Percentiles rank a stretch among this genome's conserved stretches.
These are phyloP conservation scores for Fusarium domesticum DNA, from an alignment of 2,329 filamentous ascomycete genomes.

Conservation along the genomic window DNA sequence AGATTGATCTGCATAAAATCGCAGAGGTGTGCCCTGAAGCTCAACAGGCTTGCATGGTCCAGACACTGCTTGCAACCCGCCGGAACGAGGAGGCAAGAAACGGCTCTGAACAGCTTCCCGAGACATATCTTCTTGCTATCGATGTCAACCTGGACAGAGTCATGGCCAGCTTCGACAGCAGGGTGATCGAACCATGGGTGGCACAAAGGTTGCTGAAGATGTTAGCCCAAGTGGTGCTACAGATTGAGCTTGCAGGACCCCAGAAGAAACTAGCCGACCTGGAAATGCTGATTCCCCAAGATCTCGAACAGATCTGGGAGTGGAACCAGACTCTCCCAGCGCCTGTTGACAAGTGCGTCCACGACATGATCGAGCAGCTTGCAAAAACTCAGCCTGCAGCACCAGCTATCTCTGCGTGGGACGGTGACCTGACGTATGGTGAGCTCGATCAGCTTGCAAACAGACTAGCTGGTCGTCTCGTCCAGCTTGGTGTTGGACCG, in stretches of 20 bases:
- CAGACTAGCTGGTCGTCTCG: slow-evolving; percentile 5
- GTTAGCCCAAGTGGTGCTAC: slow-evolving; percentile 1
- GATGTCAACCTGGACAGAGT: neutral
- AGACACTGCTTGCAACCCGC: slow-evolving; percentile 31
- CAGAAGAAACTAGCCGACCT: neutral
- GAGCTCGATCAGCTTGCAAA: slow-evolving; percentile 9
- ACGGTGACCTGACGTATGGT: slow-evolving; percentile 23
- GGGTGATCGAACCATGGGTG: neutral
- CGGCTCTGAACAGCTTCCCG: neutral
- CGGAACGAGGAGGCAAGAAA: neutral
- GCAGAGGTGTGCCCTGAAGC: slow-evolving; percentile 11
- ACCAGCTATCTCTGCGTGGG: slow-evolving; percentile 24
- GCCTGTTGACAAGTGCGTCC: slow-evolving; percentile 4
- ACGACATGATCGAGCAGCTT: slow-evolving; percentile 16
- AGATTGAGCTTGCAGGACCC: neutral
- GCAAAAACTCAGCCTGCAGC: slow-evolving; percentile 5
- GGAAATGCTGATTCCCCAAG: neutral
- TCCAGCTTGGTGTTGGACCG: slow-evolving; percentile 2
- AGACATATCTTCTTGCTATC: neutral
- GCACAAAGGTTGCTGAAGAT: neutral
- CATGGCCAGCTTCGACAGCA: slow-evolving; percentile 1
- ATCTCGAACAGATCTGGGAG: slow-evolving; percentile 8
- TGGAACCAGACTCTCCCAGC: slow-evolving; percentile 15
- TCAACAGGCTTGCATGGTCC: slow-evolving; percentile 24
- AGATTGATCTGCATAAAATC: slow-evolving; percentile 23